Conservation (phyloP, 371 early-diverging fungal genomes). For the Mucor velutinosus region DNA sequence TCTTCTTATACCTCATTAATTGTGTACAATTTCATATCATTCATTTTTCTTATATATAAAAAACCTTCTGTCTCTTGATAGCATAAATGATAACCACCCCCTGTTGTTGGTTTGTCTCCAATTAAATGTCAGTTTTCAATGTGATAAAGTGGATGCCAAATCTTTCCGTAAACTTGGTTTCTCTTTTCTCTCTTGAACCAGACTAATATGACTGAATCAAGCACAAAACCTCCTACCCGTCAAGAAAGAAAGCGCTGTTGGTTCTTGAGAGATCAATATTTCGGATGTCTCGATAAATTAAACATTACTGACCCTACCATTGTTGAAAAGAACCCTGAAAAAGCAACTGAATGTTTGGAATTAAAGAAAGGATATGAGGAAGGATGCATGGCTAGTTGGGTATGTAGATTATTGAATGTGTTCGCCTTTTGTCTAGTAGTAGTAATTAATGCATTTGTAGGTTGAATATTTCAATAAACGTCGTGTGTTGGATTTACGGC, state of each 20-base stretch:
- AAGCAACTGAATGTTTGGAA: slow-evolving; percentile 41
- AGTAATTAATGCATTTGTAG: slow-evolving; percentile 11
- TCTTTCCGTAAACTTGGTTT: not conserved
- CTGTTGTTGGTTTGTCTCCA: slow-evolving; percentile 3
- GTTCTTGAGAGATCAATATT: slow-evolving; percentile 58
- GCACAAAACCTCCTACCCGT: slow-evolving; percentile 52
- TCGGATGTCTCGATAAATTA: slow-evolving; percentile 53
- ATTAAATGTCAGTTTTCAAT: slow-evolving; percentile 2
- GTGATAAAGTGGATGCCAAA: not conserved
- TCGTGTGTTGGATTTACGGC: slow-evolving; percentile 49
- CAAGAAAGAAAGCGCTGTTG: slow-evolving; percentile 61
- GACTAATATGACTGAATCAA: slow-evolving; percentile 6
- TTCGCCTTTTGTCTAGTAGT: not conserved
- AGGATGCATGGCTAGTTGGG: slow-evolving; percentile 58
- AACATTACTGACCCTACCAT: slow-evolving; percentile 50
- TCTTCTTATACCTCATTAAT: not conserved
- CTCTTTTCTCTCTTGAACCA: slow-evolving; percentile 10
- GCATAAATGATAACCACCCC: not conserved
- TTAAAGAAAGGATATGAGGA: slow-evolving; percentile 50
- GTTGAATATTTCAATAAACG: slow-evolving; percentile 59
- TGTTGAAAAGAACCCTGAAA: slow-evolving; percentile 52
- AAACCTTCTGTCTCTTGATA: not conserved
- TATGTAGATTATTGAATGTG: slow-evolving; percentile 14
- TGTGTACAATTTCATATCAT: slow-evolving; percentile 1
- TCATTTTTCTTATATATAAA: not conserved